Evolutionary conservation across 495 filamentous ascomycete genomes (phyloP), one percentile per base, ranked within the genome.

Genomic region (Barbatosphaeria neglecta): DNA sequence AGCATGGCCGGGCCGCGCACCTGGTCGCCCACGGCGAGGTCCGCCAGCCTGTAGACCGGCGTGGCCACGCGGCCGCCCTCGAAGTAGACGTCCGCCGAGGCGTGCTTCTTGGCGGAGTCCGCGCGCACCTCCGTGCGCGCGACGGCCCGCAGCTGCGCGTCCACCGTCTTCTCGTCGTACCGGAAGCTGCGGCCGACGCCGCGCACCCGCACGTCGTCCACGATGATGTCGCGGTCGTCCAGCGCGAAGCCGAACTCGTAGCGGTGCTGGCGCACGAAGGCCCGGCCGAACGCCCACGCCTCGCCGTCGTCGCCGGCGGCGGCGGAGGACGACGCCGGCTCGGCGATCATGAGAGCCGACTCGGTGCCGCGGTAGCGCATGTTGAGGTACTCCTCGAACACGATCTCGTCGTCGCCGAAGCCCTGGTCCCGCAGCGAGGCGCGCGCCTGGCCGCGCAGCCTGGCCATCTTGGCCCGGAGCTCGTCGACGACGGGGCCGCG

Each of bases 221-320:
- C 78, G 43, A 97, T 85, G 37, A 96, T 88, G 53, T 95, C 86
- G 41, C 90, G 73, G 39, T 89, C 83, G 19, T 89, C 86, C 2
- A 95, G 68, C 1, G 87, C 90, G 56, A 98, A 96, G 0, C 88
- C 90, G 60, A 96, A 98, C 56, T 96, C 92, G 54, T 90, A 90
- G 28, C 89, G 78, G 56, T 98, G 90, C 44, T 93, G 84, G 53
- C 76, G 76, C 11, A 90, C 71, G 50, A 98, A 98, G 0, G 84
- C 87, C 49, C 81, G 77, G 6, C 80, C 86, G 61, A 87, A 95
- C 3, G 78, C 87, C 81, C 80, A 86, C 13, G 85, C 75, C 43
- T 83, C 75, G 4, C 76, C 79, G 41, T 62, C 66, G 49, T 72
- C 83, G n/a, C 74, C 67, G 28, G 70, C 72, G 44, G 74, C 61